Base-by-base conservation (phyloP, 768 basidiomycete genomes). In the Sutorius australiensis region DNA sequence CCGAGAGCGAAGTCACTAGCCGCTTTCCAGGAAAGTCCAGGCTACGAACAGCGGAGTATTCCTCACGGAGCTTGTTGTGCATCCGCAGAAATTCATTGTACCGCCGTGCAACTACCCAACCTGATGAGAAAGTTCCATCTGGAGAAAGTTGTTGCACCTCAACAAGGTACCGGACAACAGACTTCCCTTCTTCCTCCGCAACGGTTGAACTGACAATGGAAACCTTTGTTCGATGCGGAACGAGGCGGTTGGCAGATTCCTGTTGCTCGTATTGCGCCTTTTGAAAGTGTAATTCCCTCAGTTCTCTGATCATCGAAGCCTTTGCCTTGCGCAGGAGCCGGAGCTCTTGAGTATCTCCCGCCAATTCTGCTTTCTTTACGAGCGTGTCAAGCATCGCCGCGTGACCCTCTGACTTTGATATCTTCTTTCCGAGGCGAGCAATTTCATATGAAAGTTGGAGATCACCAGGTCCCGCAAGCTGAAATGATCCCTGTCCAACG, bases 1-100 rank as follows among this genome's bases (percentile, higher is more conserved):
- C 83, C 17, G 92, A 90, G 47, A 97, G 74, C n/a, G 86, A 80
- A 5, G 91, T 80, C 11, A 98, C 92, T 11, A 98, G 75, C n/a
- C 88, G 82, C 70, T 98, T 98, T 0, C 91, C 89, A 4, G 97
- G 97, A 60, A 99, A 89, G 58, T 98, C 94, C 43, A 94, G 77
- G 54, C 77, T 77, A 57, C 81, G 80, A 21, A 89, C 86, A 8
- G 81, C 58, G 9, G 73, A 68, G 61, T 87, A 86, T 41, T 83
- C 81, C 44, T 97, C 97, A 53, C 84, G 81, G 46, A 99, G 72
- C 54, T 86, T 86, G 63, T 84, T 87, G 65, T 97, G 90, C 79
- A 98, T 86, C 49, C 80, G 86, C 56, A 88, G 79, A 67, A 99
- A 99, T 65, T 98, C 95, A 68, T 94, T 97, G 71, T 97, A 99